phyloP scores from a whole-genome alignment of 129 eudicot species.

The Saposhnikovia divaricata region DNA sequence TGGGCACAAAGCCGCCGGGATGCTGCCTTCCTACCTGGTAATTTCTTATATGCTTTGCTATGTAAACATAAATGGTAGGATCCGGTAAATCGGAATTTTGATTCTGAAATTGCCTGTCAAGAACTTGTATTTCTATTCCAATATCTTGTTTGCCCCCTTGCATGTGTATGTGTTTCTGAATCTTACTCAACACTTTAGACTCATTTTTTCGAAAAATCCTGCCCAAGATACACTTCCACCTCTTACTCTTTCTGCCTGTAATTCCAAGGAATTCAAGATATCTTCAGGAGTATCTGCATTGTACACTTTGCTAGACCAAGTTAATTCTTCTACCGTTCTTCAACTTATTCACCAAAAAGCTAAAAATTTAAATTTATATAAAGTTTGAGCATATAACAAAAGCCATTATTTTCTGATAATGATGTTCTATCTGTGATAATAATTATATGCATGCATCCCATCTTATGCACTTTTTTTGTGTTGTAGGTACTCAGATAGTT shows the following conservation, averaged over 20 bases:
- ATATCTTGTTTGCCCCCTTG: background rate
- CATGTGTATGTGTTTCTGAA: background rate
- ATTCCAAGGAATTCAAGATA: background rate
- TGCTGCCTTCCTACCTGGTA: slow-evolving; percentile 53
- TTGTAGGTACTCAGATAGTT: slow-evolving; percentile 38
- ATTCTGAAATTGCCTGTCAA: background rate
- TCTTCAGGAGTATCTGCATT: background rate
- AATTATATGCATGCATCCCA: background rate
- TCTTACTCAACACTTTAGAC: background rate
- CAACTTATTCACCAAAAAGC: background rate
- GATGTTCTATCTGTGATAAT: background rate
- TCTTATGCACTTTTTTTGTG: background rate
- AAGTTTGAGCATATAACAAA: no score
- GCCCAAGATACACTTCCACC: background rate
- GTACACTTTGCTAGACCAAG: background rate
- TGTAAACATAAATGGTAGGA: background rate
- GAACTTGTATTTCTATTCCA: background rate
- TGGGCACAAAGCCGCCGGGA: slow-evolving; percentile 47
- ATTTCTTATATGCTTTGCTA: background rate
- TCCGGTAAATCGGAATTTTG: no score
- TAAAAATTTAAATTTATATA: no score
- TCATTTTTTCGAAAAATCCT: background rate
- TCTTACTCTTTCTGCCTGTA: background rate
- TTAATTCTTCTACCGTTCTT: background rate
- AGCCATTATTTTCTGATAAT: background rate